Evolutionary conservation across 106 monocot genomes (phyloP).

Genomic region (Apostasia shenzhenica): DNA sequence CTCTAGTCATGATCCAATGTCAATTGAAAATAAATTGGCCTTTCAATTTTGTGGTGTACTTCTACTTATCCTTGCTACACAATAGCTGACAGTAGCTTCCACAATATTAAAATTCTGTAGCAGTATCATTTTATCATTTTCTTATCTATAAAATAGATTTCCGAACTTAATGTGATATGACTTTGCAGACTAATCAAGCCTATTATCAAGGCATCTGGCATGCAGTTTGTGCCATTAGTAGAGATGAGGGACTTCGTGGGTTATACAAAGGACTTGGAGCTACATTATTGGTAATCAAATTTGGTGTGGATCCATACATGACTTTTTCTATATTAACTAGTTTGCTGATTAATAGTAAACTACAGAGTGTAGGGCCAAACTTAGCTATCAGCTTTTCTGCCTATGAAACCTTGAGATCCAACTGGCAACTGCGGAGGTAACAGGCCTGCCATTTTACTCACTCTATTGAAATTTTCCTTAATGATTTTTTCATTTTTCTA

Average conservation of each 20-base stretch:
- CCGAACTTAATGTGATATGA: neutral
- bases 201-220: conserved; percentile 80
- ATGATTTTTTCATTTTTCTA: conserved; percentile 3
- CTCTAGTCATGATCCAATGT: too few species aligned
- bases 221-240: conserved; percentile 64
- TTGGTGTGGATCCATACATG: neutral
- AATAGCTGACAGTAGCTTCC: too few species aligned
- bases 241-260: conserved; percentile 71
- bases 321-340: neutral
- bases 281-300: conserved; percentile 52
- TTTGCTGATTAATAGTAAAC: conserved; percentile 4
- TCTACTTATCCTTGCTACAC: too few species aligned
- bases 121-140: too few species aligned
- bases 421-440: conserved; percentile 72
- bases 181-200: conserved; percentile 60
- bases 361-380: conserved; percentile 83
- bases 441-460: neutral
- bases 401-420: conserved; percentile 62
- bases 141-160: too few species aligned
- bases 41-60: too few species aligned
- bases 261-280: conserved; percentile 87
- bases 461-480: neutral
- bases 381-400: conserved; percentile 85
- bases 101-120: too few species aligned
- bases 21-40: too few species aligned